Conservation (phyloP, 441 rosid genomes). For the Gossypium laxum region DNA sequence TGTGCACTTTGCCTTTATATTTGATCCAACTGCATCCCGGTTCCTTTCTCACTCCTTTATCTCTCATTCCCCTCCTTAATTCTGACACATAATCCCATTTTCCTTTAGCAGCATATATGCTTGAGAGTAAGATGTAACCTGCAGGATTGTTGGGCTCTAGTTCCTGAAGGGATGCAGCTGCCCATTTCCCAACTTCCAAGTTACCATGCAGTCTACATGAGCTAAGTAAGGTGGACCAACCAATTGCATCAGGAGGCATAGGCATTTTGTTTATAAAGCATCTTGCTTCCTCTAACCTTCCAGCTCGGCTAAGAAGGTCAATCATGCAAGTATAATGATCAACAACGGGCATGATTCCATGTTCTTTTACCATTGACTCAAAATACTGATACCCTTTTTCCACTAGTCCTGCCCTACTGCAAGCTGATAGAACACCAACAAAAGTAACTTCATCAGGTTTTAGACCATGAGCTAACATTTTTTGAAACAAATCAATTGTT, state of each 20-base stretch:
- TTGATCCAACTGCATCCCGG: slow-evolving; percentile 94
- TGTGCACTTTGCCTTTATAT: slow-evolving; percentile 51
- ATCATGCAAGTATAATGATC: slow-evolving; percentile 91
- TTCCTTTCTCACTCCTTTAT: slow-evolving; percentile 63
- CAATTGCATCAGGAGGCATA: slow-evolving; percentile 60
- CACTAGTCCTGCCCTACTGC: slow-evolving; percentile 87
- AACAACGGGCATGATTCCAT: slow-evolving; percentile 44
- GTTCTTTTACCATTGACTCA: slow-evolving; percentile 50
- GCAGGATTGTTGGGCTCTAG: slow-evolving; percentile 75
- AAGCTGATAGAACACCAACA: slow-evolving; percentile 79
- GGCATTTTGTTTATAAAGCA: slow-evolving; percentile 63
- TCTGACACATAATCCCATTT: slow-evolving; percentile 64
- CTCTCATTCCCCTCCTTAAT: slow-evolving; percentile 58
- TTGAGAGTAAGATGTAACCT: slow-evolving; percentile 57
- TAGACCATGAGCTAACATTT: slow-evolving; percentile 52
- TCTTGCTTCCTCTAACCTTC: slow-evolving; percentile 75
- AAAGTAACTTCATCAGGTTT: slow-evolving; percentile 86
- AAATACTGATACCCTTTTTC: slow-evolving; percentile 66
- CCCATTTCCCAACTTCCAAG: slow-evolving; percentile 69
- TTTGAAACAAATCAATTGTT: slow-evolving; percentile 61
- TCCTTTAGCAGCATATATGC: slow-evolving; percentile 64
- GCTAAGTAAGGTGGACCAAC: slow-evolving; percentile 82
- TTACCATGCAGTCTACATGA: slow-evolving; percentile 62
- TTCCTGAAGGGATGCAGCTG: slow-evolving; percentile 67
- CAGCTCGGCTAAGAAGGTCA: slow-evolving; percentile 83